Evolutionary conservation across 352 stramenopile genomes (phyloP).

Genomic region (Phytopythium ostracodes): DNA sequence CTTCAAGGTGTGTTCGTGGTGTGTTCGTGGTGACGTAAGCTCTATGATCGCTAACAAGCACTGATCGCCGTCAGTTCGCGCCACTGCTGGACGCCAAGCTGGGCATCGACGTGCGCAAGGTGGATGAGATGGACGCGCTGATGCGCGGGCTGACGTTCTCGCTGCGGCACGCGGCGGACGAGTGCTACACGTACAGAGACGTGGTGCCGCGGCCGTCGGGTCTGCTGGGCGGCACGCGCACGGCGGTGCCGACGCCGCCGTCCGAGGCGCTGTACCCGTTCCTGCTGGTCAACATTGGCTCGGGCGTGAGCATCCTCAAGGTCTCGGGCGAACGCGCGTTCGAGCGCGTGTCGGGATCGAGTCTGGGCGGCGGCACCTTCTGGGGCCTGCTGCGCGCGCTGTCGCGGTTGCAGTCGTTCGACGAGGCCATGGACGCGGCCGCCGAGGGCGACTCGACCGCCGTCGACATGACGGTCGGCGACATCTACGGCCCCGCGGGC

Average conservation of each 20-base stretch:
- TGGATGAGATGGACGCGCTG: slow-evolving; percentile 96
- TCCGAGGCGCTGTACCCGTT: slow-evolving; percentile 90
- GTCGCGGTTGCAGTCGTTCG: slow-evolving; percentile 82
- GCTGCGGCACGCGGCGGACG: slow-evolving; percentile 87
- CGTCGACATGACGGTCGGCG: slow-evolving; percentile 96
- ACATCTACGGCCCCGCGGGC: slow-evolving; percentile 95
- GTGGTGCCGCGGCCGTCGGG: slow-evolving; percentile 56
- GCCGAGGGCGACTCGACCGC: slow-evolving; percentile 59
- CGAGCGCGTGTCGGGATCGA: slow-evolving; percentile 95
- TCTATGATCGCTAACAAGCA: no score
- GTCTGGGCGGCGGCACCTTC: slow-evolving; percentile 97
- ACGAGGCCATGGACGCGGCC: slow-evolving; percentile 76
- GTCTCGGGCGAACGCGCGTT: slow-evolving; percentile 88
- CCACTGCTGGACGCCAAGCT: slow-evolving; percentile 87
- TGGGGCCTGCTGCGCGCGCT: slow-evolving; percentile 93
- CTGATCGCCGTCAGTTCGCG: slow-evolving; percentile 32
- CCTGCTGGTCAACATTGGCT: slow-evolving; percentile 97
- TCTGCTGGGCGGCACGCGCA: slow-evolving; percentile 53
- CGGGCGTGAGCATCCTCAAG: slow-evolving; percentile 96
- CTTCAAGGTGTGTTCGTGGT: slow-evolving; percentile 79
- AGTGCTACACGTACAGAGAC: slow-evolving; percentile 95
- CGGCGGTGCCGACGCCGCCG: slow-evolving; percentile 49
- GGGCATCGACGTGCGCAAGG: slow-evolving; percentile 91
- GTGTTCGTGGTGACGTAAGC: not conserved
- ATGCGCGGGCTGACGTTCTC: slow-evolving; percentile 97